Conservation (phyloP, 2,329 filamentous ascomycete species). For the Ascochyta koolunga region DNA sequence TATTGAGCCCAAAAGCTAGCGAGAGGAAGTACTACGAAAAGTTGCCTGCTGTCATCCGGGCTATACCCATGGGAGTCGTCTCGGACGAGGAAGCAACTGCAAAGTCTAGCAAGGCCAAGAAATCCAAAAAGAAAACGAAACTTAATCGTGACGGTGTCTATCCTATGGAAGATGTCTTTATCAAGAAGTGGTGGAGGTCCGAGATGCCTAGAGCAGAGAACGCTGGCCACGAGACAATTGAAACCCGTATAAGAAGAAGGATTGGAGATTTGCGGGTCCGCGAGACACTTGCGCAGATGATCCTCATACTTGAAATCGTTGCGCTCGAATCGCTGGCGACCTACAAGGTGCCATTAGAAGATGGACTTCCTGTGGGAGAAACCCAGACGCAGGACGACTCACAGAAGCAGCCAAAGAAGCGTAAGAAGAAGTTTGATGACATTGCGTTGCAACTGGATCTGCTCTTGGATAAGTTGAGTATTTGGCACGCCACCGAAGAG, state of each 20-base stretch:
- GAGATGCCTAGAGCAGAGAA: constrained; percentile 48
- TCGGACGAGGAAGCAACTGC: constrained; percentile 51
- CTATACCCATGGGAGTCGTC: constrained; percentile 53
- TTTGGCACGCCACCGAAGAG: constrained; percentile 78
- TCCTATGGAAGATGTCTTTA: constrained; percentile 66
- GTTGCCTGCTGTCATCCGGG: constrained; percentile 68
- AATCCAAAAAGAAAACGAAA: constrained; percentile 56
- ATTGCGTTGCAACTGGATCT: constrained; percentile 71
- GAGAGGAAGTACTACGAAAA: constrained; percentile 83
- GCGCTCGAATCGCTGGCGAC: constrained; percentile 64
- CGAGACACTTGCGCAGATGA: constrained; percentile 82
- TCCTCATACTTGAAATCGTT: constrained; percentile 77
- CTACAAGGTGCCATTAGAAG: constrained; percentile 40
- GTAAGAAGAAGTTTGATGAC: constrained; percentile 68
- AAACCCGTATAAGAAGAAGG: constrained; percentile 65
- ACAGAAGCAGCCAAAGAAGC: constrained; percentile 43
- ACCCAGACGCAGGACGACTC: constrained; percentile 21
- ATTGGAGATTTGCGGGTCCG: constrained; percentile 71
- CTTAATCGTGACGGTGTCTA: constrained; percentile 73
- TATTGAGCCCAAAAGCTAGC: constrained; percentile 70
- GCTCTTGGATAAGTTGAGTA: constrained; percentile 77
- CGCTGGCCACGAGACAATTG: constrained; percentile 41
- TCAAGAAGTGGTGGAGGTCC: constrained; percentile 72
- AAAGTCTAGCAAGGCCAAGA: constrained; percentile 46
- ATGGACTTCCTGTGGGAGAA: constrained; percentile 22